Conservation (phyloP, 768 basidiomycete species). For the Leccinum rimulosum region DNA sequence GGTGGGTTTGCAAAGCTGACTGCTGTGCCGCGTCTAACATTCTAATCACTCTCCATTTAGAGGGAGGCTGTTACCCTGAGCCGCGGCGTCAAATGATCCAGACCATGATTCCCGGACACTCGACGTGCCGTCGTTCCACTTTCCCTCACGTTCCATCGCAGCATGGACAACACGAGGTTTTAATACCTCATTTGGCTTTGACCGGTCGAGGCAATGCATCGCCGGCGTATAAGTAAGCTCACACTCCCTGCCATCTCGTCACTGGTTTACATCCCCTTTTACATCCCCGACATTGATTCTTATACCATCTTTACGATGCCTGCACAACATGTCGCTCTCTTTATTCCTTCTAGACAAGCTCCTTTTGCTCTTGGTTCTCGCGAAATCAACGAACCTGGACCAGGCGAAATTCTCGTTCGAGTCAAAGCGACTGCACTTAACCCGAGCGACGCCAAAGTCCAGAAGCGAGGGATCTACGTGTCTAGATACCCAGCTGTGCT, state of each 20-base stretch:
- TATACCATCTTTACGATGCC: constrained; percentile 21
- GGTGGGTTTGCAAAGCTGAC: constrained; percentile 16
- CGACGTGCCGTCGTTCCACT: constrained; percentile 19
- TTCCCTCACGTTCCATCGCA: constrained; percentile 31
- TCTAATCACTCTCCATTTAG: constrained; percentile 31
- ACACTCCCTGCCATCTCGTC: constrained; percentile 16
- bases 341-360: constrained; percentile 34
- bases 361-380: constrained; percentile 34
- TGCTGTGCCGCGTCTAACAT: constrained; percentile 31
- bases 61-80: constrained; percentile 32
- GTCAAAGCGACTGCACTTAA: constrained; percentile 48
- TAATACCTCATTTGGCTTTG: constrained; percentile 26
- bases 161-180: constrained; percentile 35
- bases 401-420: constrained; percentile 48
- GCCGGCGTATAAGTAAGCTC: constrained; percentile 30
- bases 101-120: constrained; percentile 31
- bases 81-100: constrained; percentile 32
- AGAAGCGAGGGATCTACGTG: constrained; percentile 37
- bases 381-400: constrained; percentile 42
- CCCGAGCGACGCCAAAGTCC: constrained; percentile 54
- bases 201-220: constrained; percentile 29
- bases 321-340: constrained; percentile 27
- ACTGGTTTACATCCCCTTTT: constrained; percentile 13
- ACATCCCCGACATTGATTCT: constrained; percentile 11
- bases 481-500: constrained; percentile 44